Evolutionary conservation across 2,329 filamentous ascomycete genomes (phyloP).

Genomic region (Ascochyta lentis): DNA sequence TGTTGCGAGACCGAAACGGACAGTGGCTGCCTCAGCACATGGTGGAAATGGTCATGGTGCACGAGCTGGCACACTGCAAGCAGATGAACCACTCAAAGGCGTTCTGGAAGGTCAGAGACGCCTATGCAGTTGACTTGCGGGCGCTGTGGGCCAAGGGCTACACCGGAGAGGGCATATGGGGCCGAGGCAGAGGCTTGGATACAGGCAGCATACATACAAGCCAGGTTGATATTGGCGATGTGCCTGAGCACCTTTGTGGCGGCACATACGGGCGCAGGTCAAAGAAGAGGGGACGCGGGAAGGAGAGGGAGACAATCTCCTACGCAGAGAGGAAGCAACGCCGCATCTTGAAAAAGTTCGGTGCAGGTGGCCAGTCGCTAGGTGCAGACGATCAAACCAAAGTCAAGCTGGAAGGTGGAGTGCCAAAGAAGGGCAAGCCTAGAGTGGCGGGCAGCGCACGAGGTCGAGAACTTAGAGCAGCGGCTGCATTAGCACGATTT

Average conservation of each 20-base stretch:
- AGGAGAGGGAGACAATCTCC: constrained; percentile 59
- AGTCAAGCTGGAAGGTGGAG: constrained; percentile 70
- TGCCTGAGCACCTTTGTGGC: constrained; percentile 73
- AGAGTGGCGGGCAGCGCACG: constrained; percentile 76
- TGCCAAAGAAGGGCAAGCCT: constrained; percentile 68
- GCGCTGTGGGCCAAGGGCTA: constrained; percentile 73
- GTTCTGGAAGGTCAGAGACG: constrained; percentile 82
- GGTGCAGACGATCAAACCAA: constrained; percentile 73
- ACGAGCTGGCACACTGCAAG: constrained; percentile 85
- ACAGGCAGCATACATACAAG: constrained; percentile 48
- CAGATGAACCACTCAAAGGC: constrained; percentile 87
- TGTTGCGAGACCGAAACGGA: constrained; percentile 71
- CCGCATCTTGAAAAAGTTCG: constrained; percentile 78
- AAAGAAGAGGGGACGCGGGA: constrained; percentile 57
- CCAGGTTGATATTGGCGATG: constrained; percentile 33
- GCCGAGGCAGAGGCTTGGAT: constrained; percentile 68
- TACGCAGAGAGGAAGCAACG: constrained; percentile 77
- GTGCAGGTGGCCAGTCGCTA: constrained; percentile 70
- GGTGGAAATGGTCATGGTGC: constrained; percentile 96
- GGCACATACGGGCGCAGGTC: constrained; percentile 71
- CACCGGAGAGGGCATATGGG: constrained; percentile 85
- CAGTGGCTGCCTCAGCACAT: constrained; percentile 81
- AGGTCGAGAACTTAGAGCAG: constrained; percentile 76
- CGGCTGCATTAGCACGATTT: constrained; percentile 77
- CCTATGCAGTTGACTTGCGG: constrained; percentile 74